Conservation (phyloP, 495 filamentous ascomycete genomes). For the Xanthoparmelia taractica region DNA sequence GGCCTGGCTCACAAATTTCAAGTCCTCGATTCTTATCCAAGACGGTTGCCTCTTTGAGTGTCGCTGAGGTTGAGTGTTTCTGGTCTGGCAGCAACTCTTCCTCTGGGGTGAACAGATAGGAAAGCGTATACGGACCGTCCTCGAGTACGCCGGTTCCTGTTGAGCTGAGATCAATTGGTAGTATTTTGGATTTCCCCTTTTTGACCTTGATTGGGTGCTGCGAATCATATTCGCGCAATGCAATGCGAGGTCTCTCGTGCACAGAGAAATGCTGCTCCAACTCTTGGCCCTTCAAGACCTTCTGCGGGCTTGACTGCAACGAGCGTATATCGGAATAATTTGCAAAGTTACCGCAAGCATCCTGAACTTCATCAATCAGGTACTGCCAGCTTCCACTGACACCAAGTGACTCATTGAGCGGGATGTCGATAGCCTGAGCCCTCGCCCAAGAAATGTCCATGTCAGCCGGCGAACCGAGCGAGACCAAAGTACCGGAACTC, state of each 20-base stretch:
- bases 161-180: slow-evolving; percentile 67
- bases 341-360: slow-evolving; percentile 79
- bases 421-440: slow-evolving; percentile 62
- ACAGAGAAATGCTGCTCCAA: slow-evolving; percentile 74
- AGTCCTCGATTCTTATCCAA: slow-evolving; percentile 44
- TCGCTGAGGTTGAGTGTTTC: slow-evolving; percentile 49
- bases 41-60: slow-evolving; percentile 44
- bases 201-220: slow-evolving; percentile 74
- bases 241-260: slow-evolving; percentile 71
- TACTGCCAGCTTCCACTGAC: slow-evolving; percentile 76
- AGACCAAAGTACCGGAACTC: slow-evolving; percentile 46
- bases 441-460: slow-evolving; percentile 74
- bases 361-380: slow-evolving; percentile 80
- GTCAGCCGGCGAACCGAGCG: slow-evolving; percentile 42
- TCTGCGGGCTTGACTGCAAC: slow-evolving; percentile 55
- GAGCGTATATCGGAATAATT: slow-evolving; percentile 57
- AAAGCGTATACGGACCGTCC: slow-evolving; percentile 50
- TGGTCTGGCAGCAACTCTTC: slow-evolving; percentile 55
- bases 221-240: slow-evolving; percentile 65
- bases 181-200: slow-evolving; percentile 55
- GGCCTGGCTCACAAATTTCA: slow-evolving; percentile 63
- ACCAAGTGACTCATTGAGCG: slow-evolving; percentile 80
- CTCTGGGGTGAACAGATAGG: slow-evolving; percentile 62
- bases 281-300: slow-evolving; percentile 47
- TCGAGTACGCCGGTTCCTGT: slow-evolving; percentile 40